Base-by-base conservation (phyloP, 768 basidiomycete genomes). In the Suillus paluster region DNA sequence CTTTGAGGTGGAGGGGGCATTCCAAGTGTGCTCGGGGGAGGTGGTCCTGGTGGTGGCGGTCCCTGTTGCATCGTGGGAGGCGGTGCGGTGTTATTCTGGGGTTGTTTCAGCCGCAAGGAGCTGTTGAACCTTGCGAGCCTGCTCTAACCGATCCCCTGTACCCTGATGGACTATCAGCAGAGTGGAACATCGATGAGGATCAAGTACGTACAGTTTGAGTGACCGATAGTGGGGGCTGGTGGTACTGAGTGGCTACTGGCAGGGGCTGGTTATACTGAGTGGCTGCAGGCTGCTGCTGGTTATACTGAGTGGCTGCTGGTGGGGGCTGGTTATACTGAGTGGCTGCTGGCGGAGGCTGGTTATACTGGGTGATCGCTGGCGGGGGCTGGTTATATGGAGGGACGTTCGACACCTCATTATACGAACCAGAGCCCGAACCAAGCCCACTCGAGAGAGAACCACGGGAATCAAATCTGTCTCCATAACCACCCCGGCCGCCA, bases 91-190 rank as follows among this genome's bases (percentile, higher is more conserved):
- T 77, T 80, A 62, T 71, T 72, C 62, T 82, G 81, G 11, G 90
- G 88, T 62, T 90, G 89, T 69, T 94, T 93, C 50, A 94, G 76
- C 92, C 5, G 91, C 92, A 27, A 94, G 77, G 19, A 94, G 78
- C 68, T 94, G 91, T 70, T 95, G 94, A 10, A 95, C 92, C 74
- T 85, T 90, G 59, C 88, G 85, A 9, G 94, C 93, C 80, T 95
- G 91, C 69, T 96, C 94, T 21, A 96, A 79, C 14, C 94, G 89
- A 55, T 95, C 92, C 61, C 95, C 92, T 12, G 78, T 73, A 44
- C 81, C 77, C 84, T 87, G 64, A 45, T 38, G 54, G 25, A 42
- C 23, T 46, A 38, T 49, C 62, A 66, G 57, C 27, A 4, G 5
- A 19, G 39, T 56, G 5, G 4, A 8, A 34, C 9, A 41, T 14